Evolutionary conservation across 345 rosid genomes (phyloP).

Genomic region (Murraya paniculata): DNA sequence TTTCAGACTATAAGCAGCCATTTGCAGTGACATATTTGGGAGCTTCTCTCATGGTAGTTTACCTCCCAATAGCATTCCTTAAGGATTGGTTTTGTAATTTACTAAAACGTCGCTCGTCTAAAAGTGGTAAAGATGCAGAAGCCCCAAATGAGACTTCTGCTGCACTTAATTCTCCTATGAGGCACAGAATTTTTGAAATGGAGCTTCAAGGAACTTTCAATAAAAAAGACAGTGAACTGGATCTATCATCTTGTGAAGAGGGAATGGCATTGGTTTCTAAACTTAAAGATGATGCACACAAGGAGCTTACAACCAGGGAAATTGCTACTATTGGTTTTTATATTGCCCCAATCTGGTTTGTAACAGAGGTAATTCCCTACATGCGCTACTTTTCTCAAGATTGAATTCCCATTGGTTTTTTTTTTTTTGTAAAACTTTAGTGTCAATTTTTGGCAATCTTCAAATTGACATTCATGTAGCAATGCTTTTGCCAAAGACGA

Average conservation of each 20-base stretch:
- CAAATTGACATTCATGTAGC: background rate
- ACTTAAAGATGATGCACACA: slow-evolving; percentile 55
- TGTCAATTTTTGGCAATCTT: background rate
- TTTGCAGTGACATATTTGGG: slow-evolving; percentile 99
- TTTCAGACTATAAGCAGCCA: slow-evolving; percentile 86
- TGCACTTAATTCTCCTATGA: slow-evolving; percentile 59
- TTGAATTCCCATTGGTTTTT: background rate
- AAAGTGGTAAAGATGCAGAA: slow-evolving; percentile 43
- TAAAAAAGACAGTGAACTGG: slow-evolving; percentile 75
- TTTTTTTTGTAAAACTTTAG: background rate
- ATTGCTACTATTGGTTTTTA: slow-evolving; percentile 79
- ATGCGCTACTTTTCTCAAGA: slow-evolving; percentile 1
- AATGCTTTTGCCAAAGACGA: background rate
- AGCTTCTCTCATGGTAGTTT: slow-evolving; percentile 95
- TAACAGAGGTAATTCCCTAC: slow-evolving; percentile 72
- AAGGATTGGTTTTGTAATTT: slow-evolving; percentile 78
- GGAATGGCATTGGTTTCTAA: slow-evolving; percentile 60
- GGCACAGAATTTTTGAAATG: slow-evolving; percentile 61
- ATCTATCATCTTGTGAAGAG: slow-evolving; percentile 56
- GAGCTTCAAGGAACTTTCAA: slow-evolving; percentile 66
- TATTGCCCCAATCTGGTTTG: slow-evolving; percentile 98
- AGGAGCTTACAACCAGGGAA: slow-evolving; percentile 60
- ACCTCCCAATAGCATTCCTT: slow-evolving; percentile 88
- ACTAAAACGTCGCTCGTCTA: slow-evolving; percentile 48
- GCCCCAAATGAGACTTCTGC: slow-evolving; percentile 39